phyloP scores from a whole-genome alignment of 352 stramenopile genomes.

The Phytophthora megakarya region DNA sequence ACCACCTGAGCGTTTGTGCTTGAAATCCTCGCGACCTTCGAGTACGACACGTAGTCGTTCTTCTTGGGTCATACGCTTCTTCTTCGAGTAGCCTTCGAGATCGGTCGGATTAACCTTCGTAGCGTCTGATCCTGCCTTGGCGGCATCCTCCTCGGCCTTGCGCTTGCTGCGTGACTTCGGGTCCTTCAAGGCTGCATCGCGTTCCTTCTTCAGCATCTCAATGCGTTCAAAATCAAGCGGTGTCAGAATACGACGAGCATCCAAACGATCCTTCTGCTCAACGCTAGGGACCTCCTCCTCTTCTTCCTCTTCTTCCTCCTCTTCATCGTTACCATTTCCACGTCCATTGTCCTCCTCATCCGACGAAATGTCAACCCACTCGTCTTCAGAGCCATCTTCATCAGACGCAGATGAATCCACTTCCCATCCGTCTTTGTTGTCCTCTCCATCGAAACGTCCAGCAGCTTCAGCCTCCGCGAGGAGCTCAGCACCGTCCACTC shows the following conservation, averaged over 20 bases:
- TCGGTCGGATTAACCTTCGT: constrained; percentile 81
- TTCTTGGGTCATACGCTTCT: constrained; percentile 88
- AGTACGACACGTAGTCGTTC: constrained; percentile 84
- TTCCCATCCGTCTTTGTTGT: constrained; percentile 86
- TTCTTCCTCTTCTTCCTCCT: constrained; percentile 45
- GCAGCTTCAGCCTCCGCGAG: constrained; percentile 82
- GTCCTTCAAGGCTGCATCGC: constrained; percentile 77
- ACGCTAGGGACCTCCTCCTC: constrained; percentile 46
- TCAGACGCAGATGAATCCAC: constrained; percentile 72
- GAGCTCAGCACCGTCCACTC: constrained; percentile 96
- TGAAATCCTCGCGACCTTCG: constrained; percentile 91
- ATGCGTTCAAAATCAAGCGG: constrained; percentile 91
- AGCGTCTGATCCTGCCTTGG: constrained; percentile 47
- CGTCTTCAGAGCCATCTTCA: constrained; percentile 63
- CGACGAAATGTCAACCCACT: constrained; percentile 79
- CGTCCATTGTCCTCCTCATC: constrained; percentile 56
- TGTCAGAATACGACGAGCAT: constrained; percentile 87
- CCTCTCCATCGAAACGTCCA: constrained; percentile 79
- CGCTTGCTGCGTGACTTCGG: constrained; percentile 80
- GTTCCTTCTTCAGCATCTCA: constrained; percentile 91
- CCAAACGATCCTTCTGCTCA: constrained; percentile 81
- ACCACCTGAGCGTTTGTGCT: constrained; percentile 91
- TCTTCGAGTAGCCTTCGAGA: constrained; percentile 89
- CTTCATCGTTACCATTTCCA: constrained; percentile 58
- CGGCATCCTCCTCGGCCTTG: constrained; percentile 77